Evolutionary conservation across 495 filamentous ascomycete species (phyloP).

Genomic region (Xylaria intraflava): DNA sequence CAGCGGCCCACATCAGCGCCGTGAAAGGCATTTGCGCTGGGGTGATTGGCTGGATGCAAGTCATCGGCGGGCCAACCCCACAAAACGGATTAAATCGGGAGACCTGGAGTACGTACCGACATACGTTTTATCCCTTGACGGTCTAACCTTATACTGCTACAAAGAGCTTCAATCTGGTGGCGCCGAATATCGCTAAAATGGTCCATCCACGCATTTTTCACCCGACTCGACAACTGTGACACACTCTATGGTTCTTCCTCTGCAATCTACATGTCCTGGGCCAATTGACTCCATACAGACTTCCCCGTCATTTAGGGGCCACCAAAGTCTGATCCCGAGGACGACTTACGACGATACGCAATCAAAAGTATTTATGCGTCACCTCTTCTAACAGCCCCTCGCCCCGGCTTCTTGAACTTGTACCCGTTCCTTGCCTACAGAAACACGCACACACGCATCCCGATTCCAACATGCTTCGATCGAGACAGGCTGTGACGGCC

Average conservation of each 20-base stretch:
- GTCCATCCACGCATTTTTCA: neutral
- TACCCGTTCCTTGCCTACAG: neutral
- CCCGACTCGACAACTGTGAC: neutral
- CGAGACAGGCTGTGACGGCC: constrained; percentile 36
- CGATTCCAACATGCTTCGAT: constrained; percentile 35
- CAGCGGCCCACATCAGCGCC: no score
- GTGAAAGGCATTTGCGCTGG: no score
- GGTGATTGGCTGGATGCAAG: neutral
- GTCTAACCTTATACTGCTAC: no score
- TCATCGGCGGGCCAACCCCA: neutral
- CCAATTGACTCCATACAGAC: neutral
- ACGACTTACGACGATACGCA: neutral
- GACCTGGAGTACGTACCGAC: no score
- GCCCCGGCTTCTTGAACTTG: neutral
- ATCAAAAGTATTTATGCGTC: neutral
- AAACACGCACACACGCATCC: constrained; percentile 1
- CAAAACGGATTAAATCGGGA: neutral
- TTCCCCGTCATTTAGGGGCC: neutral
- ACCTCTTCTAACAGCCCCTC: neutral
- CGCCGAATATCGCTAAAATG: constrained; percentile 5
- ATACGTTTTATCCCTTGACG: no score
- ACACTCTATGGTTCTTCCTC: neutral
- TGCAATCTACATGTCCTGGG: neutral
- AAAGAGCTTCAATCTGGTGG: no score
- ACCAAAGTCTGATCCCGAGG: neutral